Evolutionary conservation across 2,329 filamentous ascomycete species (phyloP).

Genomic region (Aspergillus caelatus): DNA sequence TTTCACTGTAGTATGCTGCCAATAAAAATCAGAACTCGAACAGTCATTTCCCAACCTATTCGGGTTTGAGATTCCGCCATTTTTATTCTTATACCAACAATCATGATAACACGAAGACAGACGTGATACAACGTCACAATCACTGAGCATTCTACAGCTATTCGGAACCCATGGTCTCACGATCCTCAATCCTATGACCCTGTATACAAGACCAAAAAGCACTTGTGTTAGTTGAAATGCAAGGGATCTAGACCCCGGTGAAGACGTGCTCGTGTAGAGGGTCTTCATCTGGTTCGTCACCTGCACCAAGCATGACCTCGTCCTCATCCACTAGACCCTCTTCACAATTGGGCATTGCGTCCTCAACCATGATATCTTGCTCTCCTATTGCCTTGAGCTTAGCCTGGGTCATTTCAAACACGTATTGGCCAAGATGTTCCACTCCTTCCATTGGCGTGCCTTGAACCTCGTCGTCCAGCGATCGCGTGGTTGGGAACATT

Average conservation of each 20-base stretch:
- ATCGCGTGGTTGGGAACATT: slow-evolving; percentile 72
- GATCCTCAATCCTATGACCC: neutral
- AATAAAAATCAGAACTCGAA: neutral
- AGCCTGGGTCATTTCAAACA: slow-evolving; percentile 89
- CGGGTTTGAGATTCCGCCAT: neutral
- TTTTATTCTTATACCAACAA: neutral
- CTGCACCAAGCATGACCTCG: slow-evolving; percentile 38
- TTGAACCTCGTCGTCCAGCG: slow-evolving; percentile 50
- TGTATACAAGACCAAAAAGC: neutral
- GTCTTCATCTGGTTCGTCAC: slow-evolving; percentile 39
- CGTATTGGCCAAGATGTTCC: slow-evolving; percentile 93
- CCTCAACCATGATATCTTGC: slow-evolving; percentile 41
- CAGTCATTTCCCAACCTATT: neutral
- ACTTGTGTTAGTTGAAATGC: neutral
- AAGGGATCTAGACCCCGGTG: slow-evolving; percentile 3
- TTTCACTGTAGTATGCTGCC: neutral
- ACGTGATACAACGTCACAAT: neutral
- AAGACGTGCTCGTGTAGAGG: slow-evolving; percentile 34
- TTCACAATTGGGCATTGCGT: slow-evolving; percentile 33
- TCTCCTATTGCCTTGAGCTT: slow-evolving; percentile 63
- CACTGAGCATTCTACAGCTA: neutral
- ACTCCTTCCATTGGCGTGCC: slow-evolving; percentile 82
- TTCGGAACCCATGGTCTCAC: neutral
- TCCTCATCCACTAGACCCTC: slow-evolving; percentile 37
- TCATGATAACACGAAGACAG: neutral